Base-by-base conservation (phyloP, 108 stramenopile genomes). In the Aurantiochytrium sp. region DNA sequence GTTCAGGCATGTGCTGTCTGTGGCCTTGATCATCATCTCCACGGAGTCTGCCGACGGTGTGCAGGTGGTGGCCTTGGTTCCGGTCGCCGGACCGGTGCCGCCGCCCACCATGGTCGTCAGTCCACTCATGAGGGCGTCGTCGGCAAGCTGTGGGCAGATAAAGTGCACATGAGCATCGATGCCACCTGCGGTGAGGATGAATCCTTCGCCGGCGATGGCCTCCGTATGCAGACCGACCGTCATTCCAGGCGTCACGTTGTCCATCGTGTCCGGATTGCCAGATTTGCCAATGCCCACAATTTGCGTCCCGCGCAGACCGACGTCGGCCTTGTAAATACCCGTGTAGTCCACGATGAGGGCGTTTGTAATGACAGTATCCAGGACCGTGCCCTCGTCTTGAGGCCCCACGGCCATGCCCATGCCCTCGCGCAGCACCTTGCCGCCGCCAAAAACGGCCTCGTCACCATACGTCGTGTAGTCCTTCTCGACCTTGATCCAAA, bases 381-480 rank as follows among this genome's bases (percentile, higher is more conserved):
- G 89, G 5, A 95, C 97, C 8, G 25, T 43, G 58, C 59, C 87
- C 25, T 88, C 43, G 43, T 12, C 18, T 6, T 73, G 59, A 10
- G 95, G 93, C 44, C 93, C 92, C 5, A 97, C 95, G 71, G 96
- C 93, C 92, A 97, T 97, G 59, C 98, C 98, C 97, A 98, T 97
- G n/a, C 98, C 98, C 90, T 99, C 98, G 58, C 98, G 96, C 58
- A 99, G 88, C n/a, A 96, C 92, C 92, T 99, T 99, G 60, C 98
- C 98, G 10, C 97, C 98, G 58, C 98, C 98, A 92, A 99, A 99
- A 90, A 98, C 98, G 91, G 97, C 97, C 94, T 99, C 98, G 60
- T 99, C 98, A 14, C 98, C 98, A 88, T 98, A 98, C 44, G 64
- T 60, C 16, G 95, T 94, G 87, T 90, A 60, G 90, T 95, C 95